A percentile compares a stretch with the other conserved stretches of the same genome.
phyloP scores from a whole-genome alignment of 2,329 filamentous ascomycete species.

The Epichloe baconii region DNA sequence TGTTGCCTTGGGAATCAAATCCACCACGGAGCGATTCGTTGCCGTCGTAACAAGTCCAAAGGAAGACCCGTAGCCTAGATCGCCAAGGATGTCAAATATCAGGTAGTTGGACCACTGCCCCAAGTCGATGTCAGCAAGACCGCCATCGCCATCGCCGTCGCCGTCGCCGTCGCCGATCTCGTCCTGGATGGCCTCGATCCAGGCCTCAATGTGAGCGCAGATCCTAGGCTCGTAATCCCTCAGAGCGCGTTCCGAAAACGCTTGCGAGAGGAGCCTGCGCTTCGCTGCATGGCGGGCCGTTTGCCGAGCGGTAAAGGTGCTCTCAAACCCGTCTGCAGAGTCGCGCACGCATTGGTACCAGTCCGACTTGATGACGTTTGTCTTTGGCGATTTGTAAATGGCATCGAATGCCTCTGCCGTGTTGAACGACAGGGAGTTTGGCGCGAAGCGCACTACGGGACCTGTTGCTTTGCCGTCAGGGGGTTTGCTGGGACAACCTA shows the following conservation, averaged over 20 bases:
- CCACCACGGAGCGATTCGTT: conserved; percentile 9
- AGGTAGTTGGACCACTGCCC: conserved; percentile 10
- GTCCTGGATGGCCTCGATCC: conserved; percentile 7
- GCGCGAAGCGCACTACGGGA: conserved; percentile 9
- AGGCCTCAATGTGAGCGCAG: conserved; percentile 9
- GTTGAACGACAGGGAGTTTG: conserved; percentile 10
- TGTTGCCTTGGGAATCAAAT: conserved; percentile 9
- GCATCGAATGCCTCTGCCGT: conserved; percentile 8
- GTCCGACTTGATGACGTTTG: conserved; percentile 11
- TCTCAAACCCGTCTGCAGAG: conserved; percentile 3
- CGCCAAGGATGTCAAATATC: conserved; percentile 12
- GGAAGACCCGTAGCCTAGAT: conserved; percentile 11
- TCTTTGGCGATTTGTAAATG: conserved; percentile 11
- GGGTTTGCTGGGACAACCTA: too few relatives aligned
- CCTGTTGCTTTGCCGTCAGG: conserved; percentile 3
- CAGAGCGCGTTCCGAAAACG: conserved; percentile 1
- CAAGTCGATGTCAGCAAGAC: conserved; percentile 7
- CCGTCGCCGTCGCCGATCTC: conserved; percentile 5
- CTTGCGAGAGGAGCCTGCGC: conserved; percentile 1
- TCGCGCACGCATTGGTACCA: conserved; percentile 12
- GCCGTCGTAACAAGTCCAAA: conserved; percentile 10
- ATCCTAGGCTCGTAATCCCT: conserved; percentile 2
- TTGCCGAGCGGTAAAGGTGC: conserved; percentile 9
- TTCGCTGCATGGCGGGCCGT: conserved; percentile 7
- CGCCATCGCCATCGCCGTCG: background rate